Evolutionary conservation across 176 grass and related monocot genomes (phyloP).

Genomic region (Ampelocalamus luodianensis): DNA sequence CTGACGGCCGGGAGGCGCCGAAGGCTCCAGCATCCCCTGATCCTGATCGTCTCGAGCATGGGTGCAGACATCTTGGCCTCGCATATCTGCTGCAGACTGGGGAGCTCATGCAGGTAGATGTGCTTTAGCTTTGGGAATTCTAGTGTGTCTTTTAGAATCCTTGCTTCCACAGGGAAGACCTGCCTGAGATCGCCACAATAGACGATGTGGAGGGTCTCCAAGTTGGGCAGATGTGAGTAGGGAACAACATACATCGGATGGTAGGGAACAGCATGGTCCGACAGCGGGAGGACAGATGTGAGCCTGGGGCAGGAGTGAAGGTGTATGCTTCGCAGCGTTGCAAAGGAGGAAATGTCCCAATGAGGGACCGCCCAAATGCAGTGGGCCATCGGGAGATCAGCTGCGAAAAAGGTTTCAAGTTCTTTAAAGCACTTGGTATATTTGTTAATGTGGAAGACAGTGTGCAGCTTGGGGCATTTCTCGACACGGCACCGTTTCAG

Average conservation of each 20-base stretch:
- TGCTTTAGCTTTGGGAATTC: constrained; percentile 23
- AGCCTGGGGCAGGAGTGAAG: not conserved
- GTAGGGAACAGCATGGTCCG: no score
- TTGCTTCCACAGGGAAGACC: not conserved
- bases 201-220: not conserved
- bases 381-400: not conserved
- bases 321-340: not conserved
- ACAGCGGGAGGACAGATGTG: not conserved
- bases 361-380: no score
- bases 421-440: rapidly evolving
- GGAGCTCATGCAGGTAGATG: constrained; percentile 6
- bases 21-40: constrained; percentile 15
- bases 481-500: not conserved
- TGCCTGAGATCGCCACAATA: not conserved
- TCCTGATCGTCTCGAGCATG: not conserved
- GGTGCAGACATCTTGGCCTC: not conserved
- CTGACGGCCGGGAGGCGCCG: not conserved
- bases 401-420: not conserved
- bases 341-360: not conserved
- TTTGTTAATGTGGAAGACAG: not conserved
- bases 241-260: no score
- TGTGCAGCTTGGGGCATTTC: not conserved
- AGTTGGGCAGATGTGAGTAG: rapidly evolving
- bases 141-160: not conserved
- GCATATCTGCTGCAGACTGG: not conserved